A percentile compares a stretch with the other conserved stretches of the same genome.
Conservation (phyloP, 805 yeast genomes). For the Candida vartiovaarae region DNA sequence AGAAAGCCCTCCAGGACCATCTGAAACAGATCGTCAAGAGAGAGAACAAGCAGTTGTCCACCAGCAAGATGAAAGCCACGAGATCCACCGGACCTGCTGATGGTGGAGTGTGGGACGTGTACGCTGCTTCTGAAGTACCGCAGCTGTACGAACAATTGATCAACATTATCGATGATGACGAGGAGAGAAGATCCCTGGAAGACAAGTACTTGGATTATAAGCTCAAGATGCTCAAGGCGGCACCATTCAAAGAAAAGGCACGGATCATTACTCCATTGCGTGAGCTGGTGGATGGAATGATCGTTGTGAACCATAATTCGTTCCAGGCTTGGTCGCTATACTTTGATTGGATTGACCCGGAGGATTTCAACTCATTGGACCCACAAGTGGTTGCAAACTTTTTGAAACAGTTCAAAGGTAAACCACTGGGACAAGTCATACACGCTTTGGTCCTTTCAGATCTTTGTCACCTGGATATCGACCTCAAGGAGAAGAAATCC, state of each 20-base stretch:
- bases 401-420: constrained; percentile 47
- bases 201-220: constrained; percentile 51
- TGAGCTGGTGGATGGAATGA: constrained; percentile 63
- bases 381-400: constrained; percentile 40
- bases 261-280: constrained; percentile 35
- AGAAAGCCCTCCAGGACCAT: constrained; percentile 37
- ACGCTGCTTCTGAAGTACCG: constrained; percentile 45
- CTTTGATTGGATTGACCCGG: constrained; percentile 67
- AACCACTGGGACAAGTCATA: constrained; percentile 56
- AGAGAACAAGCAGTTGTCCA: constrained; percentile 38
- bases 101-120: constrained; percentile 38
- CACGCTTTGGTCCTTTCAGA: constrained; percentile 63
- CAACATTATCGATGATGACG: constrained; percentile 56
- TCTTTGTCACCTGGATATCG: constrained; percentile 46
- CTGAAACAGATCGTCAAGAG: constrained; percentile 31
- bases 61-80: constrained; percentile 37
- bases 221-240: constrained; percentile 43
- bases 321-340: constrained; percentile 65
- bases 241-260: constrained; percentile 40
- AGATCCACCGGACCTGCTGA: constrained; percentile 24
- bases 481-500: constrained; percentile 14
- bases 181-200: constrained; percentile 50
- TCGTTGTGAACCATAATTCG: constrained; percentile 55
- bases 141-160: constrained; percentile 47
- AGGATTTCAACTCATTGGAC: constrained; percentile 42